Percentiles rank a stretch among this genome's conserved stretches.
phyloP scores from a whole-genome alignment of 2,329 filamentous ascomycete genomes.

The Hymenoscyphus linearis region DNA sequence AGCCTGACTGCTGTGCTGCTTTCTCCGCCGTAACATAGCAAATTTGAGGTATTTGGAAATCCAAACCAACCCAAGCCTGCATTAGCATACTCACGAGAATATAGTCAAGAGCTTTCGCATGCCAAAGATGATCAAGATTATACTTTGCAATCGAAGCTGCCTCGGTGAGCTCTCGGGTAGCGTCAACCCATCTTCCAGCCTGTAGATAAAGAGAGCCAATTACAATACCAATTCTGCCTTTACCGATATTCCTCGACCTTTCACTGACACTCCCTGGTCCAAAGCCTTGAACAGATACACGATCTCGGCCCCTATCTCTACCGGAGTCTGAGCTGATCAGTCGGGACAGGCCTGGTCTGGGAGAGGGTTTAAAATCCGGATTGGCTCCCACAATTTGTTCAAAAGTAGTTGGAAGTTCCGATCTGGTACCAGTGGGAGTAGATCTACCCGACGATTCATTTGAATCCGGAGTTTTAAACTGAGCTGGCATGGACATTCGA shows the following conservation, averaged over 20 bases:
- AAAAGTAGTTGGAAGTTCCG: constrained; percentile 20
- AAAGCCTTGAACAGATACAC: constrained; percentile 66
- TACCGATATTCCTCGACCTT: constrained; percentile 72
- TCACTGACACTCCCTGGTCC: constrained; percentile 67
- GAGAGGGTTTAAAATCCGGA: constrained; percentile 8
- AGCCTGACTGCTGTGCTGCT: constrained; percentile 17
- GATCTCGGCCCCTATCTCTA: constrained; percentile 36
- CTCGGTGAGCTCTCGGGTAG: constrained; percentile 75
- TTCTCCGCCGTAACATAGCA: constrained; percentile 37
- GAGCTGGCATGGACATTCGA: constrained; percentile 77
- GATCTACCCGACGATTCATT: constrained; percentile 32
- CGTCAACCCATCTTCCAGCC: constrained; percentile 85
- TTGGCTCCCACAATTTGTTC: constrained; percentile 25
- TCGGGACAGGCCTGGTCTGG: constrained; percentile 19
- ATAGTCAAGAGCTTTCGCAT: constrained; percentile 88
- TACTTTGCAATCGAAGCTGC: constrained; percentile 71
- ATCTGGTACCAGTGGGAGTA: constrained; percentile 24
- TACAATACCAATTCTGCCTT: constrained; percentile 71
- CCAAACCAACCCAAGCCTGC: constrained; percentile 75
- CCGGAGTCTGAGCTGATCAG: constrained; percentile 17
- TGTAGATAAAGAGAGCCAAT: constrained; percentile 83
- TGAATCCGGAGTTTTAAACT: constrained; percentile 34
- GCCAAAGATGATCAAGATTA: constrained; percentile 91
- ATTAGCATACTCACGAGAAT: constrained; percentile 78
- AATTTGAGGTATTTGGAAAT: constrained; percentile 68